These are phyloP conservation scores for Wickerhamiella pararugosa DNA, from an alignment of 1,139 yeast genomes.

Conservation along the genomic window DNA sequence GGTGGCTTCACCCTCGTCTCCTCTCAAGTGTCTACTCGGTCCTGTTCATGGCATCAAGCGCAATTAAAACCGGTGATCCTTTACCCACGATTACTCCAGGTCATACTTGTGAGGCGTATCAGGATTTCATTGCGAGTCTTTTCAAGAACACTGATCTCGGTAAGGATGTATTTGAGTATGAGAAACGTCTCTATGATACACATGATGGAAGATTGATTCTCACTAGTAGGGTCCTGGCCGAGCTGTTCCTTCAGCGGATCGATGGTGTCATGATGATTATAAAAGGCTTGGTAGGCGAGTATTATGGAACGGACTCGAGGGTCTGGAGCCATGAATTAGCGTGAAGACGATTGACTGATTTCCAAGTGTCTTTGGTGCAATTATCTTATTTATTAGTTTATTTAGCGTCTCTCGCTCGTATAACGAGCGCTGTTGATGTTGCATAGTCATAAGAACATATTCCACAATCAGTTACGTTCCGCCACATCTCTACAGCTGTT, in stretches of 20 bases:
- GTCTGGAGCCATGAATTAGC: background rate
- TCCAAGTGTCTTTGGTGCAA: too few species aligned
- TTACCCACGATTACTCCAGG: constrained; percentile 5
- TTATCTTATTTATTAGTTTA: too few species aligned
- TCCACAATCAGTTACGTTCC: too few species aligned
- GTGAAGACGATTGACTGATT: too few species aligned
- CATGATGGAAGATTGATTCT: constrained; percentile 6
- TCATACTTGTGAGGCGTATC: constrained; percentile 2
- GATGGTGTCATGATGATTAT: constrained; percentile 5
- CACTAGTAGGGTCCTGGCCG: constrained; percentile 2
- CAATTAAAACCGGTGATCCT: constrained; percentile 3
- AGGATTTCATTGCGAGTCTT: background rate
- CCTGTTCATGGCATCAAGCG: constrained; percentile 2
- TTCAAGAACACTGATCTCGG: background rate
- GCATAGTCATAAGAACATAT: too few species aligned
- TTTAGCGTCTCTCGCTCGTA: too few species aligned
- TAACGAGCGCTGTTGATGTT: too few species aligned
- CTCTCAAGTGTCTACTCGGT: constrained; percentile 1
- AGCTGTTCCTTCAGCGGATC: constrained; percentile 2
- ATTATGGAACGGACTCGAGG: constrained; percentile 2
- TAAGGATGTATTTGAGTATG: background rate
- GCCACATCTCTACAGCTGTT: too few species aligned
- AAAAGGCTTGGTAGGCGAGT: constrained; percentile 8
- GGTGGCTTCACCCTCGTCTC: constrained; percentile 2
- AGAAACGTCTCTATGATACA: constrained; percentile 3